Percentiles rank a stretch among this genome's conserved stretches.
These are phyloP conservation scores for Gracilaria gracilis DNA, from an alignment of 23 red algal species.

Conservation along the genomic window DNA sequence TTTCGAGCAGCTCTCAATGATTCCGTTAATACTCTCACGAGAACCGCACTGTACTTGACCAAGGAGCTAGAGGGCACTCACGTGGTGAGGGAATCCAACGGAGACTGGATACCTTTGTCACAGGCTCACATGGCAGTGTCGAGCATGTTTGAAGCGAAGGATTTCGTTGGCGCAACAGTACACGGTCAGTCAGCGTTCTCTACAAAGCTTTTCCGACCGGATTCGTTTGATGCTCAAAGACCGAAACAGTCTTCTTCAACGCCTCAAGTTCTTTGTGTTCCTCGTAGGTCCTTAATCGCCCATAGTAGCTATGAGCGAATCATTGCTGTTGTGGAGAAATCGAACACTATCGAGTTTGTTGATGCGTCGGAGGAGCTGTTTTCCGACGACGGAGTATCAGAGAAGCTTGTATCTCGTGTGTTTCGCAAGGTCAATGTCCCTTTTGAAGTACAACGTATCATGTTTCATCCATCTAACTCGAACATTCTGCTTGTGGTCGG, in stretches of 20 bases:
- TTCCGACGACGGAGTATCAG: not conserved
- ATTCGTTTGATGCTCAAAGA: not conserved
- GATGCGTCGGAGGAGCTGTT: constrained; percentile 36
- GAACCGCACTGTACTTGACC: constrained; percentile 17
- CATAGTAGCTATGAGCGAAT: constrained; percentile 22
- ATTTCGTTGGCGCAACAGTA: not conserved
- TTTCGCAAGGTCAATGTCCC: constrained; percentile 31
- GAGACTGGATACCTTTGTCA: constrained; percentile 4
- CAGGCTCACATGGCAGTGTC: not conserved
- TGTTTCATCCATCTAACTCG: constrained; percentile 58
- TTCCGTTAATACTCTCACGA: constrained; percentile 5
- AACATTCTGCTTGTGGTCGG: constrained; percentile 56
- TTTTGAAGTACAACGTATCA: constrained; percentile 18
- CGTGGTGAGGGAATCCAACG: not conserved
- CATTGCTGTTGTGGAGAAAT: constrained; percentile 33
- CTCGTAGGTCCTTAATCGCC: constrained; percentile 25
- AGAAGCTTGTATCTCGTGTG: constrained; percentile 1
- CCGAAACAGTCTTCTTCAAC: not conserved
- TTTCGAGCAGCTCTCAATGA: constrained; percentile 23
- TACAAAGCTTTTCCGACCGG: constrained; percentile 18
- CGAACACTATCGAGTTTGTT: constrained; percentile 45
- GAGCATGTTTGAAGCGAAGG: not conserved
- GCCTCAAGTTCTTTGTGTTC: not conserved
- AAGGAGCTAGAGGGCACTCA: constrained; percentile 15
- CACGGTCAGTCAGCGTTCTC: not conserved